phyloP scores from a whole-genome alignment of 345 rosid species.

The Noccaea caerulescens region DNA sequence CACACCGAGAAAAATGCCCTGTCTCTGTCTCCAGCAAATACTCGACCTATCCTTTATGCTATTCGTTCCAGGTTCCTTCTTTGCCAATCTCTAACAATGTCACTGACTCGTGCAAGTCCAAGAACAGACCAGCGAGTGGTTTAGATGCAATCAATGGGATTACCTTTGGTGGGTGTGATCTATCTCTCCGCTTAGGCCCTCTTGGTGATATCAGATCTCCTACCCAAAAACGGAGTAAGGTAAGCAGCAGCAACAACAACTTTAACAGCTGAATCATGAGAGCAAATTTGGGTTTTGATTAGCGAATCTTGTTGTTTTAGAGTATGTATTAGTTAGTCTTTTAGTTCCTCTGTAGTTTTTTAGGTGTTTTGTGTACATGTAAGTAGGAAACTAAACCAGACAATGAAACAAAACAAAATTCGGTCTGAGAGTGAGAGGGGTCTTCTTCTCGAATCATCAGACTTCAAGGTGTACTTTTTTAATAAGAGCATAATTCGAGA shows the following conservation, averaged over 20 bases:
- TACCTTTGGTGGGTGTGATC: conserved; percentile 55
- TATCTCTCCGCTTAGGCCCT: conserved; percentile 79
- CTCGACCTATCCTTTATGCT: conserved; percentile 43
- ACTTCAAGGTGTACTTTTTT: too few species aligned
- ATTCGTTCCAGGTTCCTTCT: conserved; percentile 24
- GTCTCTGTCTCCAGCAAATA: conserved; percentile 26
- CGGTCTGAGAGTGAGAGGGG: too few species aligned
- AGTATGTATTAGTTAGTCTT: conserved; percentile 10
- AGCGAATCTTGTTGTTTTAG: conserved; percentile 9
- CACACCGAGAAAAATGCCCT: conserved; percentile 33
- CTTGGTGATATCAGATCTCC: conserved; percentile 36
- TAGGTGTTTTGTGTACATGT: conserved; percentile 33
- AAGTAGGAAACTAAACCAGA: conserved; percentile 14
- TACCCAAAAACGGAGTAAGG: conserved; percentile 43
- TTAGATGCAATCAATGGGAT: conserved; percentile 13
- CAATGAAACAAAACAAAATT: background rate
- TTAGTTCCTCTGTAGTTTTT: conserved; percentile 19
- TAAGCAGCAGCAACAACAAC: conserved; percentile 21
- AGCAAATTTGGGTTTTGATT: background rate
- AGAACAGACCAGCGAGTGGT: conserved; percentile 24
- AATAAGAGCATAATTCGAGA: too few species aligned
- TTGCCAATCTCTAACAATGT: conserved; percentile 24
- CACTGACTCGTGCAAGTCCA: conserved; percentile 23
- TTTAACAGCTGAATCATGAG: conserved; percentile 22
- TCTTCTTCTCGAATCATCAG: too few species aligned